These are phyloP conservation scores for Evernia prunastri DNA, from an alignment of 495 filamentous ascomycete species.

Conservation along the genomic window DNA sequence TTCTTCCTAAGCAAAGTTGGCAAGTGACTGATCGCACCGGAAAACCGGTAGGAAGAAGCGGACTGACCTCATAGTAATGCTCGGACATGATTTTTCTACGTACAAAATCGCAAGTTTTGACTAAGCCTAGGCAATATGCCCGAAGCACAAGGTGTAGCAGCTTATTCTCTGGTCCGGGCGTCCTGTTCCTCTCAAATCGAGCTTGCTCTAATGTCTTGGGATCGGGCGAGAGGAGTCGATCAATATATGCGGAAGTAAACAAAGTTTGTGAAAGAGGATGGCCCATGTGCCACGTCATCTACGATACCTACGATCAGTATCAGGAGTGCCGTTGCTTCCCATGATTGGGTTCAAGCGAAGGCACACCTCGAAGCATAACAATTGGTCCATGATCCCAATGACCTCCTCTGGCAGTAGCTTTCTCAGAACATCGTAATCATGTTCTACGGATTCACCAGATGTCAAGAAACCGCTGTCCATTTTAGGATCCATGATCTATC, in stretches of 20 bases:
- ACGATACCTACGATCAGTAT: conserved; percentile 29
- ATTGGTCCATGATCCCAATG: conserved; percentile 87
- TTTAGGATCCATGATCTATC: conserved; percentile 93
- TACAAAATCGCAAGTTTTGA: conserved; percentile 79
- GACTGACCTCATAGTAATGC: conserved; percentile 76
- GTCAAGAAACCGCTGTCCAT: conserved; percentile 90
- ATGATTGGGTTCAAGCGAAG: conserved; percentile 8
- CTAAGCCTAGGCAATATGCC: conserved; percentile 76
- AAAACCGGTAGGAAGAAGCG: background rate
- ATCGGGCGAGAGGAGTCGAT: conserved; percentile 67
- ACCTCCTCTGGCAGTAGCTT: conserved; percentile 70
- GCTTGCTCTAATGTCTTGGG: conserved; percentile 63
- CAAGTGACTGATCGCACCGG: background rate
- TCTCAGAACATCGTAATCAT: conserved; percentile 73
- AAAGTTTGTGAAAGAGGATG: conserved; percentile 91
- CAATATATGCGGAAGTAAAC: conserved; percentile 90
- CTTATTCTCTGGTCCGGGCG: conserved; percentile 35
- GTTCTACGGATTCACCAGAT: conserved; percentile 71
- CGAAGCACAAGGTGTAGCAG: conserved; percentile 63
- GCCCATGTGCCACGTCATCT: conserved; percentile 97
- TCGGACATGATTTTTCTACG: conserved; percentile 66
- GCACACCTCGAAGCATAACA: conserved; percentile 79
- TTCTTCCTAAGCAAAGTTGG: conserved; percentile 62
- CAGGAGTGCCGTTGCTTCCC: conserved; percentile 6
- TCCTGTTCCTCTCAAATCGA: conserved; percentile 50